Base-by-base conservation (phyloP, 768 basidiomycete species). In the Ramaria sp. region DNA sequence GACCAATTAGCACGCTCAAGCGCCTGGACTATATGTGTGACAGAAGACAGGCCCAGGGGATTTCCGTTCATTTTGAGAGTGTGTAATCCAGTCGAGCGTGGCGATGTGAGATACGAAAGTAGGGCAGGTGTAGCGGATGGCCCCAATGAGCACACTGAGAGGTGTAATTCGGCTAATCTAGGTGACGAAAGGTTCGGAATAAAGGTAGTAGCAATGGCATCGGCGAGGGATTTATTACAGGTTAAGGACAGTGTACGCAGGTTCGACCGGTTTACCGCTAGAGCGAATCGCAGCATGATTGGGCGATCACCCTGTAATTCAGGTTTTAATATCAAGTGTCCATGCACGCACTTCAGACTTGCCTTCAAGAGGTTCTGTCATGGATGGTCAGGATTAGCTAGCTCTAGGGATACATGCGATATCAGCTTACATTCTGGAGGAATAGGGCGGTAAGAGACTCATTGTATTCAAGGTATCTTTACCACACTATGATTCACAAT, bases 51-150 rank as follows among this genome's bases (percentile, higher is more conserved):
- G 4, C 78, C 78, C 7, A 86, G 65, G 30, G 68, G 66, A 58
- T 86, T 86, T 38, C 77, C 79, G 59, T 78, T 84, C 58, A 78
- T 75, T 53, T 74, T 76, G 42, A 86, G 68, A 3, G 70, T 71
- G 46, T 73, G 69, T 9, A 86, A 68, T 22, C 41, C n/a, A 12
- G 48, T 13, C 27, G 27, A 27, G 19, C 73, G 74, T 10, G 71
- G 66, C 15, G 82, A 82, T 15, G 70, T 70, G 13, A 86, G 67
- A 61, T 77, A 86, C 17, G 71, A 69, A 13, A 71, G 59, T 51
- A 86, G 72, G 54, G 64, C 60, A 0, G 77, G 72, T 0, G 73
- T 70, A 12, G 74, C 70, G 31, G 58, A 62, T 37, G 66, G 66
- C 2, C 80, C 79, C 58, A 83, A 66, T 19, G 72, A 72, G 13